Evolutionary conservation across 2,329 filamentous ascomycete genomes (phyloP).

Genomic region (Colletotrichum ledebouriae): DNA sequence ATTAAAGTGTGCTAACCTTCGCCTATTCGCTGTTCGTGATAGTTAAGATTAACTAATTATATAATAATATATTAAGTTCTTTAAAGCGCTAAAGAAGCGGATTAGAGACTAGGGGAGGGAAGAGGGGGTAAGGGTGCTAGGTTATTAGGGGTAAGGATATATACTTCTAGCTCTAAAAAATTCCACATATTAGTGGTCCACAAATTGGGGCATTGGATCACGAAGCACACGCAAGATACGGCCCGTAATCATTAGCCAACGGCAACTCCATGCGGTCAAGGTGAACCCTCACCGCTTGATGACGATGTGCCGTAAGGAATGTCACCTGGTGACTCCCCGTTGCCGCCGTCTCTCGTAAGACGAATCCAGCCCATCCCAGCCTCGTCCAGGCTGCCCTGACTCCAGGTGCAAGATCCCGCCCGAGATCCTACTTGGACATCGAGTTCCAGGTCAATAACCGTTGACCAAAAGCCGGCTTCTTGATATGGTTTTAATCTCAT

Average conservation of each 20-base stretch:
- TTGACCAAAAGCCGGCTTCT: slow-evolving; percentile 20
- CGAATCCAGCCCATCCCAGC: slow-evolving; percentile 25
- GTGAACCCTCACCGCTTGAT: slow-evolving; percentile 41
- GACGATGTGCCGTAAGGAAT: slow-evolving; percentile 33
- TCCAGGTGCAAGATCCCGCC: slow-evolving; percentile 14
- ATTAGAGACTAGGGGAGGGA: too few relatives aligned
- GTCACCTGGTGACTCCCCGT: slow-evolving; percentile 33
- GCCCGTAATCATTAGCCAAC: slow-evolving; percentile 41
- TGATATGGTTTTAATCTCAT: slow-evolving; percentile 35
- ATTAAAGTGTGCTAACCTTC: too few relatives aligned
- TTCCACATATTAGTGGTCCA: too few relatives aligned
- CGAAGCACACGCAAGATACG: slow-evolving; percentile 34
- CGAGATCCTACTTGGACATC: slow-evolving; percentile 20
- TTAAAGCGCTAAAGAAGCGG: too few relatives aligned
- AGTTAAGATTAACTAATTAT: too few relatives aligned
- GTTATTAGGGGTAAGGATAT: too few relatives aligned
- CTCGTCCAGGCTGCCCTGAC: slow-evolving; percentile 22
- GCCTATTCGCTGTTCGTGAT: too few relatives aligned
- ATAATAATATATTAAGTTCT: too few relatives aligned
- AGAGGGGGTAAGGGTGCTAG: too few relatives aligned
- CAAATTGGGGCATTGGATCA: too few relatives aligned
- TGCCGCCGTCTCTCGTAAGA: slow-evolving; percentile 29
- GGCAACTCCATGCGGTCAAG: slow-evolving; percentile 32
- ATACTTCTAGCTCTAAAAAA: too few relatives aligned
- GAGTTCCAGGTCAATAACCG: slow-evolving; percentile 1